Evolutionary conservation across 1,139 yeast species (phyloP).

Genomic region (Suhomyces chickasaworum): DNA sequence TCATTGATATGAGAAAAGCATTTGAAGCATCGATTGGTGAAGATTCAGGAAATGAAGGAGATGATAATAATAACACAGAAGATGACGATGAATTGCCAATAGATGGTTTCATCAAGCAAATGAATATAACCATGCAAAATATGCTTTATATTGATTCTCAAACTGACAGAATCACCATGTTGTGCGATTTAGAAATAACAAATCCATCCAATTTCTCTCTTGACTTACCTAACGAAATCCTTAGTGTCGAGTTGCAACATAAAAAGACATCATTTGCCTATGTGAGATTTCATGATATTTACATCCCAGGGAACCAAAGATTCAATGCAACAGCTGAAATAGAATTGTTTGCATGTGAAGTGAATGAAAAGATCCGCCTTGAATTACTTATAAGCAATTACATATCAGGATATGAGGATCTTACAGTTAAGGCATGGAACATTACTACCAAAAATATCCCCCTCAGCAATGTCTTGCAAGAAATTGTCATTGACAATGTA

Average conservation of each 20-base stretch:
- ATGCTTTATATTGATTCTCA: constrained; percentile 30
- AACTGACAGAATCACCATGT: constrained; percentile 20
- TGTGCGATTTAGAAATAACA: constrained; percentile 35
- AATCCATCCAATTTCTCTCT: constrained; percentile 39
- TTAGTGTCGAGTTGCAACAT: constrained; percentile 21
- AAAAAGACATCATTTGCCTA: constrained; percentile 24
- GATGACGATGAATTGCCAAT: not conserved
- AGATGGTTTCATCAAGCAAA: constrained; percentile 6
- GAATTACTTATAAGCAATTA: constrained; percentile 26
- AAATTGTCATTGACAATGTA: constrained; percentile 18
- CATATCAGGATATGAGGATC: constrained; percentile 24
- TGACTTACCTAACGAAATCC: constrained; percentile 23
- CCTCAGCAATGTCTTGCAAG: constrained; percentile 21
- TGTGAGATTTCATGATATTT: constrained; percentile 19
- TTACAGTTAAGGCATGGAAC: constrained; percentile 15
- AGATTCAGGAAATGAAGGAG: not conserved
- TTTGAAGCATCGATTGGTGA: not conserved
- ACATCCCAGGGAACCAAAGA: constrained; percentile 21
- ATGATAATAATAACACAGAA: not conserved
- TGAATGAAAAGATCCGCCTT: constrained; percentile 15
- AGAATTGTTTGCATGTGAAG: constrained; percentile 15
- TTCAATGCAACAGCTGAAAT: constrained; percentile 20
- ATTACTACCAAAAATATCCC: constrained; percentile 18
- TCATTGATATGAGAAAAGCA: not conserved
- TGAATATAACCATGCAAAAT: constrained; percentile 27